phyloP scores from a whole-genome alignment of 2,329 filamentous ascomycete species.

The Cladophialophora yegresii region DNA sequence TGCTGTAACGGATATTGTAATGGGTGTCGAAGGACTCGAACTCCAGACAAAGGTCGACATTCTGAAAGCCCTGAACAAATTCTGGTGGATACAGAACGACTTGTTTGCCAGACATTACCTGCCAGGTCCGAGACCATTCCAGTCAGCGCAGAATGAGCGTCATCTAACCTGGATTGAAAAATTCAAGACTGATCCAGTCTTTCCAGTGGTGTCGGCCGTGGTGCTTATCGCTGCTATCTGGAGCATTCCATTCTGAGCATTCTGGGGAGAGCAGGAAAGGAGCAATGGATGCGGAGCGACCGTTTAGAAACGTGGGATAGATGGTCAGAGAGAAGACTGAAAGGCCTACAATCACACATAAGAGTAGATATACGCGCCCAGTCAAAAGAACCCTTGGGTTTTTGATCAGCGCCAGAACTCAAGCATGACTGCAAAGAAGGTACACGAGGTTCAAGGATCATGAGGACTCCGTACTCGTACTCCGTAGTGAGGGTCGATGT shows the following conservation, averaged over 20 bases:
- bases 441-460: too few species aligned
- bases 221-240: conserved; percentile 2
- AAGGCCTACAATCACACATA: too few species aligned
- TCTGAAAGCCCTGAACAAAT: conserved; percentile 39
- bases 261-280: not conserved
- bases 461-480: too few species aligned
- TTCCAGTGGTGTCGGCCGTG: conserved; percentile 10
- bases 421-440: too few species aligned
- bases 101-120: conserved; percentile 39
- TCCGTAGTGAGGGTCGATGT: too few species aligned
- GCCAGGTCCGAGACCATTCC: conserved; percentile 2
- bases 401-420: too few species aligned
- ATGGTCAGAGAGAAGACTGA: too few species aligned
- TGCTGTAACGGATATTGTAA: conserved; percentile 37
- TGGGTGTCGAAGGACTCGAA: conserved; percentile 38
- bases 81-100: conserved; percentile 42
- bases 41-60: conserved; percentile 36
- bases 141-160: not conserved
- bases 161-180: conserved; percentile 8
- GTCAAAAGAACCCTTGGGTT: too few species aligned
- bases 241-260: conserved; percentile 4
- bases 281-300: not conserved
- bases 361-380: too few species aligned
- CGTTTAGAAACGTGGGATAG: not conserved
- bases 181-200: conserved; percentile 2